Conservation (phyloP, 164 flowering plant genomes). For the Umbilicus rupestris region DNA sequence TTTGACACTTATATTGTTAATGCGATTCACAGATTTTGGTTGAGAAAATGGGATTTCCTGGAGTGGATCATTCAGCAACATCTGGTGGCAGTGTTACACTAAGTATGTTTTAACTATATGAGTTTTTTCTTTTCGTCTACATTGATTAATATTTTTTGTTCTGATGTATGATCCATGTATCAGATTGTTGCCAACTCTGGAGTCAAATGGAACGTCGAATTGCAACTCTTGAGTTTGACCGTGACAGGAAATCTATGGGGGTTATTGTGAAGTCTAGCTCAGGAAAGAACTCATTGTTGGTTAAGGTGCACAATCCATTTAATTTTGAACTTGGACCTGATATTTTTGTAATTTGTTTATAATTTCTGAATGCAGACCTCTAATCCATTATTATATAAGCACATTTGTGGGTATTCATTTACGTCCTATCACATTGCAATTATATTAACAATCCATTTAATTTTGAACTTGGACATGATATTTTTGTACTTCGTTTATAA, state of each 20-base stretch:
- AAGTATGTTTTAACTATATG: conserved; percentile 34
- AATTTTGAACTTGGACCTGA: background rate
- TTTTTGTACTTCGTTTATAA: background rate
- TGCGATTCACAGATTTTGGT: conserved; percentile 55
- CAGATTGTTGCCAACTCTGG: conserved; percentile 64
- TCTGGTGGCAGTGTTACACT: conserved; percentile 24
- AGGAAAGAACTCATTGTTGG: conserved; percentile 64
- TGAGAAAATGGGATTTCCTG: conserved; percentile 91
- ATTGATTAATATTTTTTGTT: too few relatives aligned
- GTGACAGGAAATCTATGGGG: conserved; percentile 94
- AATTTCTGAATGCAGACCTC: background rate
- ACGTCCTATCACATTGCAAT: background rate
- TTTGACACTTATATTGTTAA: too few relatives aligned
- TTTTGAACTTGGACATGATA: too few relatives aligned
- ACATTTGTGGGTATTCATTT: background rate
- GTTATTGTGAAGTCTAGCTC: conserved; percentile 60
- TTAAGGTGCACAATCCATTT: conserved; percentile 42
- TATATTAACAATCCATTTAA: too few relatives aligned
- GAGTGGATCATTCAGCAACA: conserved; percentile 17
- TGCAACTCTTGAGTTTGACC: conserved; percentile 97
- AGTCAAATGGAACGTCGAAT: conserved; percentile 43
- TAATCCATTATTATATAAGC: background rate
- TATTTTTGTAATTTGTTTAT: background rate
- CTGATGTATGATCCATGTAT: background rate
- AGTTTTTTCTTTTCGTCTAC: background rate